Evolutionary conservation across 495 filamentous ascomycete species (phyloP).

Genomic region (Penicillium steckii): DNA sequence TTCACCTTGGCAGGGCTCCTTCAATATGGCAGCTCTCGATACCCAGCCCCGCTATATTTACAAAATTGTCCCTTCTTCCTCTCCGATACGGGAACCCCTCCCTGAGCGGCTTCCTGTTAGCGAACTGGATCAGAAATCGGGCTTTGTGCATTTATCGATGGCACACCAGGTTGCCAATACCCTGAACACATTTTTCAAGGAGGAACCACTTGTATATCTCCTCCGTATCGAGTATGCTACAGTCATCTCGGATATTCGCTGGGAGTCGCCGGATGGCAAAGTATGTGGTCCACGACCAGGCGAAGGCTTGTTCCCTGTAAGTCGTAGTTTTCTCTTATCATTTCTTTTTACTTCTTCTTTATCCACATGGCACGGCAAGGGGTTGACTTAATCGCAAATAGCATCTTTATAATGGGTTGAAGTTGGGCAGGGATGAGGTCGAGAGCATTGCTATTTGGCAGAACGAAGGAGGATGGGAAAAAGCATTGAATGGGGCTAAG

Average conservation of each 20-base stretch:
- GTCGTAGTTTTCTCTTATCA: conserved; percentile 7
- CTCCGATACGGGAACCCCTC: conserved; percentile 41
- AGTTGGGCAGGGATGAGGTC: conserved; percentile 41
- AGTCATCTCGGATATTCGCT: conserved; percentile 35
- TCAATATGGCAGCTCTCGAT: conserved; percentile 23
- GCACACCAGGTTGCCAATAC: conserved; percentile 43
- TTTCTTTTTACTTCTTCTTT: not conserved
- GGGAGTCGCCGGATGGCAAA: conserved; percentile 43
- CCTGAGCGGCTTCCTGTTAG: conserved; percentile 44
- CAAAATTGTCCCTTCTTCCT: conserved; percentile 43
- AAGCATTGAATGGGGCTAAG: conserved; percentile 35
- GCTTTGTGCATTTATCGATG: conserved; percentile 44
- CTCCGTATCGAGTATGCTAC: conserved; percentile 73
- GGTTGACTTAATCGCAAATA: conserved; percentile 13
- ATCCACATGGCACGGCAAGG: not conserved
- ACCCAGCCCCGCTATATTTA: conserved; percentile 40
- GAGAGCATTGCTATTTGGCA: conserved; percentile 45
- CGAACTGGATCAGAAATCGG: conserved; percentile 37
- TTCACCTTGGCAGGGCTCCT: not conserved
- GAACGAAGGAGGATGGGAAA: conserved; percentile 47
- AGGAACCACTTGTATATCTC: conserved; percentile 73
- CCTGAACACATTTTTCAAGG: conserved; percentile 65
- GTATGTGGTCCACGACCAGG: conserved; percentile 40
- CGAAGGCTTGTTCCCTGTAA: conserved; percentile 47
- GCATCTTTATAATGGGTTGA: conserved; percentile 48